Conservation (phyloP, 768 basidiomycete genomes). For the Boletus subparvulus region DNA sequence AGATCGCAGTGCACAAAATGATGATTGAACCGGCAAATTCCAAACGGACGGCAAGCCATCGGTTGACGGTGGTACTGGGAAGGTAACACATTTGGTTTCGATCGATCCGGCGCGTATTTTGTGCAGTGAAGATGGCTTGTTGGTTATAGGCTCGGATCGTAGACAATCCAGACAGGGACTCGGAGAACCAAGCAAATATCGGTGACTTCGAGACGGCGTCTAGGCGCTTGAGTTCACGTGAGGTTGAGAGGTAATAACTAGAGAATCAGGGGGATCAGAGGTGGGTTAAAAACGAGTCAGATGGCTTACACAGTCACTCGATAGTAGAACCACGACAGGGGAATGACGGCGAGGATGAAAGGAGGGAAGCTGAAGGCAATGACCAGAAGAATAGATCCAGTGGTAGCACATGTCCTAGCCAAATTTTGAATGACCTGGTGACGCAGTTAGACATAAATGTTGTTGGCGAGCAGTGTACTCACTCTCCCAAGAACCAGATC, state of each 20-base stretch:
- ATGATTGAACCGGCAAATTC: constrained; percentile 83
- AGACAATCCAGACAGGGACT: constrained; percentile 70
- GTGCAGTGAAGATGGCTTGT: constrained; percentile 61
- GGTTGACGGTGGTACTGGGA: constrained; percentile 70
- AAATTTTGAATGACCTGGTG: constrained; percentile 61
- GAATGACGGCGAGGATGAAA: constrained; percentile 73
- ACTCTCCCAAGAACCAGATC: constrained; percentile 79
- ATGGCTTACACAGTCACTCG: constrained; percentile 70
- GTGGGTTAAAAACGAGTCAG: neutral
- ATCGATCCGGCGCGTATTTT: constrained; percentile 75
- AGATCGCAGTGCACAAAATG: constrained; percentile 66
- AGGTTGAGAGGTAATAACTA: constrained; percentile 86
- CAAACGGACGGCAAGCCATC: constrained; percentile 82
- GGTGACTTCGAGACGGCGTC: constrained; percentile 89
- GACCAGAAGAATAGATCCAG: constrained; percentile 63
- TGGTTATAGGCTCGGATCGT: constrained; percentile 84
- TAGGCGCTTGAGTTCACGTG: constrained; percentile 83
- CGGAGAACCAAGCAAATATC: constrained; percentile 88
- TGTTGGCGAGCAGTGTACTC: neutral
- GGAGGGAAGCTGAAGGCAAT: constrained; percentile 81
- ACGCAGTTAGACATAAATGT: neutral
- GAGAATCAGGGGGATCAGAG: neutral
- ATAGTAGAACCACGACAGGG: constrained; percentile 77
- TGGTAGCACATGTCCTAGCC: constrained; percentile 60
- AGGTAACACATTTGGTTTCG: constrained; percentile 81